Percentiles rank a stretch among this genome's conserved stretches.
Conservation (phyloP, 2,329 filamentous ascomycete genomes). For the Pseudogymnoascus sp. region DNA sequence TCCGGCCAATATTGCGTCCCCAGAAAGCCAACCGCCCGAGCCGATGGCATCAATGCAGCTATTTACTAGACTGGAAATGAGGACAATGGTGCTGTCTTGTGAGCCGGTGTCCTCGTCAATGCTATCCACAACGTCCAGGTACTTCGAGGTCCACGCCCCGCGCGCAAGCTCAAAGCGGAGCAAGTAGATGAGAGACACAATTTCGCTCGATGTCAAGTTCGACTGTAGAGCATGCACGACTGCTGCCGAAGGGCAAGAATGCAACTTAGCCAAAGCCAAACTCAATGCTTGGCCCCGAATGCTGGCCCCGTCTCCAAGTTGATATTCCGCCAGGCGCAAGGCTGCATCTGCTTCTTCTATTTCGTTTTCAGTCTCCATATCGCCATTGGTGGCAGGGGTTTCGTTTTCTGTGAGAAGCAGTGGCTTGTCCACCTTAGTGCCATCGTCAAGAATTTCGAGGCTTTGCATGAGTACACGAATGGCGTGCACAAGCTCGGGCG, state of each 20-base stretch:
- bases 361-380: slow-evolving; percentile 42
- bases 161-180: slow-evolving; percentile 66
- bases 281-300: slow-evolving; percentile 59
- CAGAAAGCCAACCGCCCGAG: slow-evolving; percentile 65
- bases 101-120: slow-evolving; percentile 43
- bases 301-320: slow-evolving; percentile 58
- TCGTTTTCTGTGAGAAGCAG: slow-evolving; percentile 20
- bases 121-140: slow-evolving; percentile 52
- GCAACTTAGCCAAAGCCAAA: slow-evolving; percentile 62
- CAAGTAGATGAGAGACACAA: slow-evolving; percentile 64
- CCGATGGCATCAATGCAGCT: slow-evolving; percentile 72
- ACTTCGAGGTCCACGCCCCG: slow-evolving; percentile 69
- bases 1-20: slow-evolving; percentile 45
- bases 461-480: slow-evolving; percentile 63
- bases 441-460: slow-evolving; percentile 46
- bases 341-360: slow-evolving; percentile 58
- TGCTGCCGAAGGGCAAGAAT: slow-evolving; percentile 52
- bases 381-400: slow-evolving; percentile 18
- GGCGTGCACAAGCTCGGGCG: slow-evolving; percentile 59
- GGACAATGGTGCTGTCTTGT: slow-evolving; percentile 61
- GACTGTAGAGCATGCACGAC: slow-evolving; percentile 59
- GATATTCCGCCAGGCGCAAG: slow-evolving; percentile 60
- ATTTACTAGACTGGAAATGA: slow-evolving; percentile 65
- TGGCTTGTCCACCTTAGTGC: slow-evolving; percentile 18
- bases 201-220: slow-evolving; percentile 59